A percentile compares a stretch with the other conserved stretches of the same genome.
These are phyloP conservation scores for Eutrema heterophyllum DNA, from an alignment of 345 rosid genomes.

Conservation along the genomic window DNA sequence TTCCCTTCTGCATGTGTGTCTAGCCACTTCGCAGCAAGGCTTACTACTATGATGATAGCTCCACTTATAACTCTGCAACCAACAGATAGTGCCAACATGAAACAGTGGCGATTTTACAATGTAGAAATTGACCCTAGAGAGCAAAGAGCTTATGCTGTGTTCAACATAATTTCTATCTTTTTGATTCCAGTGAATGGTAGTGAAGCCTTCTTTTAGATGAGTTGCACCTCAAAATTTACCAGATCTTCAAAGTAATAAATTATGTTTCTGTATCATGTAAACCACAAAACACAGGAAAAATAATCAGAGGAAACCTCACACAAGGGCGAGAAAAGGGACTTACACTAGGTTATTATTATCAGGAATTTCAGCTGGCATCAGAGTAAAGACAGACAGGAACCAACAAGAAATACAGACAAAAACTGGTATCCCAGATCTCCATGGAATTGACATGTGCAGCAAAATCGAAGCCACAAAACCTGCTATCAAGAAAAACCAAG, in stretches of 20 bases:
- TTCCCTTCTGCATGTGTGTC: conserved; percentile 58
- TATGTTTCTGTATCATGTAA: background rate
- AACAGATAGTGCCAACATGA: conserved; percentile 10
- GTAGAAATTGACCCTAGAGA: background rate
- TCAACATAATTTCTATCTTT: background rate
- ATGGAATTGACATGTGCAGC: conserved; percentile 58
- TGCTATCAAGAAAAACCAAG: conserved; percentile 70
- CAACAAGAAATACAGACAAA: conserved; percentile 75
- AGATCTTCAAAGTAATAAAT: background rate
- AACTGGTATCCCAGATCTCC: conserved; percentile 75
- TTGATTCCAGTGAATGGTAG: background rate
- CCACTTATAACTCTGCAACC: conserved; percentile 72
- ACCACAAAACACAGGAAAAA: background rate
- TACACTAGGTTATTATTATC: conserved; percentile 88
- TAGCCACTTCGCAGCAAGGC: conserved; percentile 75
- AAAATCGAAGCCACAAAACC: conserved; percentile 56
- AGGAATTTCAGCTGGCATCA: conserved; percentile 98
- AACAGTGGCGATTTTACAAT: conserved; percentile 20
- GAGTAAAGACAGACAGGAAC: conserved; percentile 77
- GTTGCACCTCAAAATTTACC: background rate
- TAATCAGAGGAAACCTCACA: background rate
- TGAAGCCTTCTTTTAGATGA: background rate
- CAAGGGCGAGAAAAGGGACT: conserved; percentile 29
- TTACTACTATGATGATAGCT: conserved; percentile 53
- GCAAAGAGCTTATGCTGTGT: conserved; percentile 8